phyloP scores from a whole-genome alignment of 2,329 filamentous ascomycete species.

The Stachybotrys elegans region DNA sequence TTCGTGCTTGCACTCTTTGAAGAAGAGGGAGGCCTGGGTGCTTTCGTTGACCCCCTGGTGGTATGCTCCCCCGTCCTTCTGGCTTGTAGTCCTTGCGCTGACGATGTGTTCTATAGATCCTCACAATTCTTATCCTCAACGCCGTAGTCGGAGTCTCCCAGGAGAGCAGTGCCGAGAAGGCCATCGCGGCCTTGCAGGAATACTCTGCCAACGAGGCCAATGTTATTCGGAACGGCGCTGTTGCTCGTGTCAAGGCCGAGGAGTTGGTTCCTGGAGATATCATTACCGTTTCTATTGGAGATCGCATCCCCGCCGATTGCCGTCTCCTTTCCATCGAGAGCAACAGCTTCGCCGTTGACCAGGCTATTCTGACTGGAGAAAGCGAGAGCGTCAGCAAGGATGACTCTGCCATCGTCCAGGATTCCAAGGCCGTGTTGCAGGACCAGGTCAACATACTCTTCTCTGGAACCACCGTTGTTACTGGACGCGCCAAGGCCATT shows the following conservation, averaged over 20 bases:
- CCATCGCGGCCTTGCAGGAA: conserved; percentile 95
- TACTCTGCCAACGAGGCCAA: conserved; percentile 98
- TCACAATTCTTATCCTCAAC: conserved; percentile 95
- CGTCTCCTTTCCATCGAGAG: conserved; percentile 84
- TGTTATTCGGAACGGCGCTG: conserved; percentile 74
- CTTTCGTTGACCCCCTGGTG: conserved; percentile 93
- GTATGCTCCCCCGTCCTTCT: no score
- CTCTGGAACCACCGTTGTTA: conserved; percentile 95
- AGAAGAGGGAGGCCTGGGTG: conserved; percentile 88
- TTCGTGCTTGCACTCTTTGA: conserved; percentile 93
- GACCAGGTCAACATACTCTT: conserved; percentile 98
- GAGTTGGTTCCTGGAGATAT: conserved; percentile 94
- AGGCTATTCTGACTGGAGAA: conserved; percentile 95
- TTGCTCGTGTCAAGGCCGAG: conserved; percentile 87
- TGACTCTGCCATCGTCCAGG: conserved; percentile 58
- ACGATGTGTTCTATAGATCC: conserved; percentile 54
- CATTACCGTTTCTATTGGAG: conserved; percentile 80
- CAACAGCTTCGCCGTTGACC: conserved; percentile 95
- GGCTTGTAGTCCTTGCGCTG: conserved; percentile 2
- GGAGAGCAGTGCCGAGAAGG: conserved; percentile 97
- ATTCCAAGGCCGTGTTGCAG: conserved; percentile 86
- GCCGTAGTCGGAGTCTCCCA: conserved; percentile 96
- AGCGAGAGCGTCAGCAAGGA: conserved; percentile 96
- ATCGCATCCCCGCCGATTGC: conserved; percentile 93
- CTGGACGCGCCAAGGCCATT: conserved; percentile 83